phyloP scores from a whole-genome alignment of 352 stramenopile species.

The Lagenidium sp. region DNA sequence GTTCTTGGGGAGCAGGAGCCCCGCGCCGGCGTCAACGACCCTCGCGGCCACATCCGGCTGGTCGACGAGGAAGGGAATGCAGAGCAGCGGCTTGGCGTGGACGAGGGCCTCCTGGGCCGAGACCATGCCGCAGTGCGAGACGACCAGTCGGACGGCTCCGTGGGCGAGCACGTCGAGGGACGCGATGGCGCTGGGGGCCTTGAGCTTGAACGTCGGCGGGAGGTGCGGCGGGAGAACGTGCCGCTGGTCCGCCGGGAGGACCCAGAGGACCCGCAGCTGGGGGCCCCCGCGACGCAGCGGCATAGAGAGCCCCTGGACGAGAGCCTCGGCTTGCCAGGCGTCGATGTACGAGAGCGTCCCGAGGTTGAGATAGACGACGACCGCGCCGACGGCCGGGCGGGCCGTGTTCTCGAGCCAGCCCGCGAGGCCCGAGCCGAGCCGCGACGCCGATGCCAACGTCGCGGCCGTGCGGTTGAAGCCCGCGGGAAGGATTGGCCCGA shows the following conservation, averaged over 20 bases:
- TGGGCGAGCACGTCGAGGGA: conserved; percentile 63
- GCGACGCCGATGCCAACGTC: no score
- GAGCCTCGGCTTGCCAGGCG: conserved; percentile 62
- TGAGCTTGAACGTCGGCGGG: conserved; percentile 53
- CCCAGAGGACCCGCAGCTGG: conserved; percentile 58
- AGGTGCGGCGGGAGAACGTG: conserved; percentile 41
- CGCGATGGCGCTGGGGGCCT: conserved; percentile 42
- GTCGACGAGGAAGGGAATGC: conserved; percentile 84
- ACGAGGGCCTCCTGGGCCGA: conserved; percentile 76
- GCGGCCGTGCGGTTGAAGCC: conserved; percentile 23
- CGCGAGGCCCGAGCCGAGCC: conserved; percentile 16
- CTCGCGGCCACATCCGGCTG: conserved; percentile 78
- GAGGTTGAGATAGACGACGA: conserved; percentile 69
- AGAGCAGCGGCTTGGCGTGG: conserved; percentile 73
- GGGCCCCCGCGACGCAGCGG: conserved; percentile 17
- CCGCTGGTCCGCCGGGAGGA: conserved; percentile 68
- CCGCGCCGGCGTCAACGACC: conserved; percentile 63
- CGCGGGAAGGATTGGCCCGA: conserved; percentile 60
- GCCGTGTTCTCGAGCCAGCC: conserved; percentile 29
- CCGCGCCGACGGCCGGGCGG: conserved; percentile 12
- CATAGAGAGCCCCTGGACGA: conserved; percentile 56
- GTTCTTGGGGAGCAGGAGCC: conserved; percentile 68
- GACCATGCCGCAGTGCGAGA: conserved; percentile 86
- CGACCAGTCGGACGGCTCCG: conserved; percentile 41
- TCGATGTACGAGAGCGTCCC: conserved; percentile 78